A percentile compares a stretch with the other conserved stretches of the same genome.
Evolutionary conservation across 495 filamentous ascomycete genomes (phyloP).

Genomic region (Penicillium maclennaniae): DNA sequence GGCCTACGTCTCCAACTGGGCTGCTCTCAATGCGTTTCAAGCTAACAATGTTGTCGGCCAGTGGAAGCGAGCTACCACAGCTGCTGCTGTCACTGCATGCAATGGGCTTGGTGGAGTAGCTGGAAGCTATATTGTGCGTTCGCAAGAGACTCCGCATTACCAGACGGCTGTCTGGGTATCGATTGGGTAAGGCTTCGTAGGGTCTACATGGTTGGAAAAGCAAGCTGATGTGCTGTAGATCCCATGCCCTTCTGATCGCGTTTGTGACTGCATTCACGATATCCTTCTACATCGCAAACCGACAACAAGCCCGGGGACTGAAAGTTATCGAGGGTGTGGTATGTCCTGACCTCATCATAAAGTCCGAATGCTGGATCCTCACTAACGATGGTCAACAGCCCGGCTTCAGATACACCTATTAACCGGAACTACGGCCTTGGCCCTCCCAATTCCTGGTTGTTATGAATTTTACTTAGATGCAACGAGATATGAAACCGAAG

Average conservation of each 20-base stretch:
- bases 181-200: slow-evolving; percentile 49
- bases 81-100: slow-evolving; percentile 63
- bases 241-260: slow-evolving; percentile 63
- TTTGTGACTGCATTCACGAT: slow-evolving; percentile 57
- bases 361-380: neutral
- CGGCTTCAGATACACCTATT: slow-evolving; percentile 53
- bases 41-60: slow-evolving; percentile 68
- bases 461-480: neutral
- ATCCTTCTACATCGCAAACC: slow-evolving; percentile 61
- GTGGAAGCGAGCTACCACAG: slow-evolving; percentile 73
- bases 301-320: slow-evolving; percentile 42
- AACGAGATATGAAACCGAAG: neutral
- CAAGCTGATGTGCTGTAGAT: slow-evolving; percentile 22
- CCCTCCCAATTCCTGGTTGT: neutral
- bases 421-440: neutral
- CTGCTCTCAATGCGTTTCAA: slow-evolving; percentile 69
- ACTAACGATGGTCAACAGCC: slow-evolving; percentile 14
- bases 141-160: slow-evolving; percentile 64
- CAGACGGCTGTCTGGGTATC: slow-evolving; percentile 69
- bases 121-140: slow-evolving; percentile 68
- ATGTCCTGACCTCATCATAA: slow-evolving; percentile 6
- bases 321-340: slow-evolving; percentile 54
- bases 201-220: slow-evolving; percentile 16
- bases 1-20: slow-evolving; percentile 78
- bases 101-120: slow-evolving; percentile 76